Evolutionary conservation across 1,284 basidiomycete genomes (phyloP).

Genomic region (Peniophora sp.): DNA sequence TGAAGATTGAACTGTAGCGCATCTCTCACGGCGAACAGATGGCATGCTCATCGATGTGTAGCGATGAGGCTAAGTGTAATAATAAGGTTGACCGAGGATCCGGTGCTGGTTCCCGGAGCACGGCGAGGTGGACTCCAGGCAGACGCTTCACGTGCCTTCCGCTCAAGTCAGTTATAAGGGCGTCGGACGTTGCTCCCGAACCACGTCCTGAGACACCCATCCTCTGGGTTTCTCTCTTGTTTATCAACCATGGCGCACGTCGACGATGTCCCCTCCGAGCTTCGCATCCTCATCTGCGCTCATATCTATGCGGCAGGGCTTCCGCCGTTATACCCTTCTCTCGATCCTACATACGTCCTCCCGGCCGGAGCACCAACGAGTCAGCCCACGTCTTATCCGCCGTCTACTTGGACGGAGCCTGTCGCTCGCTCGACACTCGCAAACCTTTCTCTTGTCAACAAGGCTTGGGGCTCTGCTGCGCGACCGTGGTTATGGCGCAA

Average conservation of each 20-base stretch:
- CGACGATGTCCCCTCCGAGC: constrained; percentile 44
- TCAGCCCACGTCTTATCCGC: constrained; percentile 63
- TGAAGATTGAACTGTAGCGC: too few species aligned
- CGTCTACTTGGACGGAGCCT: constrained; percentile 59
- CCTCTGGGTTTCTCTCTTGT: too few species aligned
- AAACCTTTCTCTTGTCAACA: constrained; percentile 65
- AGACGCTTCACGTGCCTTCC: too few species aligned
- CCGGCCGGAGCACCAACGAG: constrained; percentile 45
- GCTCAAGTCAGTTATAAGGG: too few species aligned
- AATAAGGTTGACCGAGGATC: too few species aligned
- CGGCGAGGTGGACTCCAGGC: too few species aligned
- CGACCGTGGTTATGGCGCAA: constrained; percentile 77
- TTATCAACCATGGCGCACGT: constrained; percentile 5
- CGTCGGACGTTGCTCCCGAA: too few species aligned
- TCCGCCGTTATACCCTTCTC: constrained; percentile 43
- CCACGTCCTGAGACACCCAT: too few species aligned
- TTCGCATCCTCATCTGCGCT: constrained; percentile 60
- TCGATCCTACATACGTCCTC: constrained; percentile 59
- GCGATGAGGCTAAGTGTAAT: too few species aligned
- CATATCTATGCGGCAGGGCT: constrained; percentile 57
- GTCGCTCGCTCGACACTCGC: constrained; percentile 54
- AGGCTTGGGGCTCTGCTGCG: constrained; percentile 67
- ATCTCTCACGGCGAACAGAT: too few species aligned
- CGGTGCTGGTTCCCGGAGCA: too few species aligned
- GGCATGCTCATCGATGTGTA: too few species aligned